Percentiles rank a stretch among this genome's conserved stretches.
These are phyloP conservation scores for Steccherinum ochraceum DNA, from an alignment of 768 basidiomycete species.

Conservation along the genomic window DNA sequence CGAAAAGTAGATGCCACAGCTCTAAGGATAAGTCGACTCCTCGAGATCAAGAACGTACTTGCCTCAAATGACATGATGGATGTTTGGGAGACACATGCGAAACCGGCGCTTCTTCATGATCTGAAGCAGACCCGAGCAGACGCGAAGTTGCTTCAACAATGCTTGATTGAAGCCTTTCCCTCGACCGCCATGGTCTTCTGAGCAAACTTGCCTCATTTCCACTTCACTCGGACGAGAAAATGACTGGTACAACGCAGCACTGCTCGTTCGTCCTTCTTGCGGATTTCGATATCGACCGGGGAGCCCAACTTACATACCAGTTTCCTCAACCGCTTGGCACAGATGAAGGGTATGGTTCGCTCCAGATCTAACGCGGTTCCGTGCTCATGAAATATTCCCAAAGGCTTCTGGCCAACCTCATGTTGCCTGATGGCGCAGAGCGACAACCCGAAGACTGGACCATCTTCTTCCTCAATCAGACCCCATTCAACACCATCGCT, in stretches of 20 bases:
- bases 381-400: not conserved
- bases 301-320: slow-evolving; percentile 90
- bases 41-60: no score
- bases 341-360: slow-evolving; percentile 75
- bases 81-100: no score
- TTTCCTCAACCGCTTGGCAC: slow-evolving; percentile 92
- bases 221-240: slow-evolving; percentile 22
- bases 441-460: slow-evolving; percentile 96
- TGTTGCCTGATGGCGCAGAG: slow-evolving; percentile 98
- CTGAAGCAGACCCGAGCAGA: no score
- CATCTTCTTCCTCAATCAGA: slow-evolving; percentile 96
- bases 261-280: slow-evolving; percentile 93
- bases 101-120: no score
- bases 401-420: slow-evolving; percentile 91
- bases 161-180: no score
- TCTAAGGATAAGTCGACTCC: no score
- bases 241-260: slow-evolving; percentile 64
- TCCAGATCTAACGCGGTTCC: not conserved
- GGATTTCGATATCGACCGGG: slow-evolving; percentile 97
- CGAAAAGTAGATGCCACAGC: no score
- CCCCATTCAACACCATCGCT: slow-evolving; percentile 78
- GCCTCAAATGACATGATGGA: no score
- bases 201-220: no score
- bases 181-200: no score
- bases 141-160: no score